phyloP scores from a whole-genome alignment of 2,329 filamentous ascomycete genomes.

The Akanthomyces uredinophilus region DNA sequence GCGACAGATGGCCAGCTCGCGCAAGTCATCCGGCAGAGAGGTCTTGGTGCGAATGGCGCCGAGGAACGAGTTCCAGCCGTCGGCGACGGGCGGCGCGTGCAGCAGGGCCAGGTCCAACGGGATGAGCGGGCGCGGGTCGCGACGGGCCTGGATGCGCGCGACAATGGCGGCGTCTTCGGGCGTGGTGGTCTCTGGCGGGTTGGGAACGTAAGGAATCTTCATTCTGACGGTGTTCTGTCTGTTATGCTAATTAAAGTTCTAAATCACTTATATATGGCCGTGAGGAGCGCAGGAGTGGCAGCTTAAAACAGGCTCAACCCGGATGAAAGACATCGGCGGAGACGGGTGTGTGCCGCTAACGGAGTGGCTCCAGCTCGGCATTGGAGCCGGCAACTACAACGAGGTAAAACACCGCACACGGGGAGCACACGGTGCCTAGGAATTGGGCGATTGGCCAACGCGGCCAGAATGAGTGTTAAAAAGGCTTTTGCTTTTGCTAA shows the following conservation, averaged over 20 bases:
- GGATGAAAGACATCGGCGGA: not conserved
- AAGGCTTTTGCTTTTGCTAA: no score
- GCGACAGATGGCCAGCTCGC: conserved; percentile 75
- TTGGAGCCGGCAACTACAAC: not conserved
- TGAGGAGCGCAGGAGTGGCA: not conserved
- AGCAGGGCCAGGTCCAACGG: conserved; percentile 71
- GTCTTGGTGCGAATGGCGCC: conserved; percentile 56
- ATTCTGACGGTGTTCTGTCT: conserved; percentile 34
- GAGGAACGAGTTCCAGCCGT: conserved; percentile 69
- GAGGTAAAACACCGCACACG: not conserved
- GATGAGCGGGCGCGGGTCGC: conserved; percentile 64
- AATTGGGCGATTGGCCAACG: not conserved
- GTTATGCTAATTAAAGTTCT: not conserved
- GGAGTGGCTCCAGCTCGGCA: conserved; percentile 7
- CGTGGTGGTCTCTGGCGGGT: conserved; percentile 42
- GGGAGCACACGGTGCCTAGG: no score
- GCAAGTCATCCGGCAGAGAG: conserved; percentile 47
- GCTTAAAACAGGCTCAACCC: not conserved
- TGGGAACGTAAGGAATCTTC: conserved; percentile 61
- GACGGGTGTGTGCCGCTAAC: not conserved
- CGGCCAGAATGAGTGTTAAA: not conserved
- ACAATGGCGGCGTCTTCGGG: conserved; percentile 53
- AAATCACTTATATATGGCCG: not conserved
- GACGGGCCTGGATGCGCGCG: conserved; percentile 58
- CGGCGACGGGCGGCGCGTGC: conserved; percentile 67